phyloP scores from a whole-genome alignment of 1,284 basidiomycete genomes.

The Rhizoctonia solani region DNA sequence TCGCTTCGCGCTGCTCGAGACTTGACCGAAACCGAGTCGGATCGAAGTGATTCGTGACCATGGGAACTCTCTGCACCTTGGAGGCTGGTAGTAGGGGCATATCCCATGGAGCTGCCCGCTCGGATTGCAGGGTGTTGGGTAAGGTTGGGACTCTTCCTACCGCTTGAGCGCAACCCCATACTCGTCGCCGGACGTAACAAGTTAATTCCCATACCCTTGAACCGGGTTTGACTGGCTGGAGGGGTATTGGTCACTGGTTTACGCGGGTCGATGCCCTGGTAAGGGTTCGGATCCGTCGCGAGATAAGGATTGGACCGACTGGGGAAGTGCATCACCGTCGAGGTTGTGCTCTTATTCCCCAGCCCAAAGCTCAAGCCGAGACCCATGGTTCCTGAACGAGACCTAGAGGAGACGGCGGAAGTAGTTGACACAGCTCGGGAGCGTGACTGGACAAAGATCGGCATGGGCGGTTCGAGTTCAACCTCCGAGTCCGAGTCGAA shows the following conservation, averaged over 20 bases:
- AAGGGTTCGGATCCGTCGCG: conserved; percentile 33
- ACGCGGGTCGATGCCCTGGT: conserved; percentile 33
- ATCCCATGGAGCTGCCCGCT: neutral
- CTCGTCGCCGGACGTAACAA: conserved; percentile 25
- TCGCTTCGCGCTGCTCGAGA: conserved; percentile 22
- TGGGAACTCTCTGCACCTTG: conserved; percentile 11
- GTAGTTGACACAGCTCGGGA: conserved; percentile 20
- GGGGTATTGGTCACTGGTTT: conserved; percentile 38
- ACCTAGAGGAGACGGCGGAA: neutral
- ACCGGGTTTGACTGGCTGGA: conserved; percentile 11
- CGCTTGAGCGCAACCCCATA: conserved; percentile 22
- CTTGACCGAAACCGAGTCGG: conserved; percentile 10
- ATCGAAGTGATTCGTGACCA: conserved; percentile 19
- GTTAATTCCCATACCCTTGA: neutral
- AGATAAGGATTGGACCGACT: conserved; percentile 36
- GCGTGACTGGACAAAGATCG: conserved; percentile 21
- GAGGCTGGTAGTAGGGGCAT: conserved; percentile 9
- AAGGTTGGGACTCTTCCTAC: conserved; percentile 17
- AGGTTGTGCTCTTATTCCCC: neutral
- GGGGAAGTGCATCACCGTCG: conserved; percentile 31
- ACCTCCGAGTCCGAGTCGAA: conserved; percentile 27
- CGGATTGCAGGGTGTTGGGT: conserved; percentile 24
- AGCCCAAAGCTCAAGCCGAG: neutral
- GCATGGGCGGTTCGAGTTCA: conserved; percentile 9
- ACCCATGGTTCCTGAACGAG: neutral